Evolutionary conservation across 495 filamentous ascomycete genomes (phyloP).

Genomic region (Mytilinidion resinicola): DNA sequence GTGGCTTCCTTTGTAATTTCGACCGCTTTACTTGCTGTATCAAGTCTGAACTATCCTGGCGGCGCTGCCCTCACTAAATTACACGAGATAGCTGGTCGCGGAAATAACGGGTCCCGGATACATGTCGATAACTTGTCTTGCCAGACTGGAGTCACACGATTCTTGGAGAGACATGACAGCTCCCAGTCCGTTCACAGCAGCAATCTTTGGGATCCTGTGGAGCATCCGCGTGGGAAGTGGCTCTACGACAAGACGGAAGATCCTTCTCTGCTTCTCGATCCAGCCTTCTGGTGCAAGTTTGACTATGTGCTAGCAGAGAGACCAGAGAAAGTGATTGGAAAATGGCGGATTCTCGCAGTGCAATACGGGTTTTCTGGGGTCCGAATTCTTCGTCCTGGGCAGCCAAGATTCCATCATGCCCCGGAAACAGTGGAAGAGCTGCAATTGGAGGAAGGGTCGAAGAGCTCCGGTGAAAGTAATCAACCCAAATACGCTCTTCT

Average conservation of each 20-base stretch:
- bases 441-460: constrained; percentile 9
- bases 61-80: constrained; percentile 30
- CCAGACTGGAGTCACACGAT: constrained; percentile 91
- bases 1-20: constrained; percentile 53
- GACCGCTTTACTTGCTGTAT: constrained; percentile 56
- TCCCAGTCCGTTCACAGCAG: constrained; percentile 38
- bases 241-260: constrained; percentile 63
- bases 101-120: constrained; percentile 38
- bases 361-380: constrained; percentile 69
- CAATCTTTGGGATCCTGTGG: constrained; percentile 15
- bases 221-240: constrained; percentile 36
- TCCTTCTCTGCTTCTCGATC: constrained; percentile 46
- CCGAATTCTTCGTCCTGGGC: constrained; percentile 53
- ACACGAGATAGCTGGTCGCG: constrained; percentile 12
- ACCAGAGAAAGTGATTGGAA: constrained; percentile 50
- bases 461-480: too few relatives aligned
- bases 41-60: constrained; percentile 40
- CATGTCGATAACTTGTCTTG: constrained; percentile 84
- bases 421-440: constrained; percentile 3
- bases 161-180: constrained; percentile 43
- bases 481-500: neutral
- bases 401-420: constrained; percentile 11
- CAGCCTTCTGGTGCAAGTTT: constrained; percentile 72
- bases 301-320: constrained; percentile 75
- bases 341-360: constrained; percentile 65